Conservation (phyloP, 2,329 filamentous ascomycete species). For the Microsporum audouinii region DNA sequence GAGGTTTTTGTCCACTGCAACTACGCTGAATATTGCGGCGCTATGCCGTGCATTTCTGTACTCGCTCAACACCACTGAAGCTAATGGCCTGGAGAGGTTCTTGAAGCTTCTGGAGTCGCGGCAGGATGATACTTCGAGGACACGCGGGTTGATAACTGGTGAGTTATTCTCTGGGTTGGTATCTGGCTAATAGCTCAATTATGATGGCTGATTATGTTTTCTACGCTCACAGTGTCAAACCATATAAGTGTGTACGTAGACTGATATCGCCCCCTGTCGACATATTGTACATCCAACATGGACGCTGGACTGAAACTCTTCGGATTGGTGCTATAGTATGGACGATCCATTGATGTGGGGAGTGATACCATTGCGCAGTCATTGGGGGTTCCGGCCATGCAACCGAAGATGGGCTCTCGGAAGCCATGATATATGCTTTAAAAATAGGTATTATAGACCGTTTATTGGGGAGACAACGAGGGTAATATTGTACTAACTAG, state of each 20-base stretch:
- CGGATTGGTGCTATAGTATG: conserved; percentile 45
- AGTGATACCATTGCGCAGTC: conserved; percentile 62
- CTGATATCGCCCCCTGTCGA: conserved; percentile 14
- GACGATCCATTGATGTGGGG: conserved; percentile 96
- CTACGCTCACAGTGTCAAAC: conserved; percentile 56
- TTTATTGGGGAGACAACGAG: not conserved
- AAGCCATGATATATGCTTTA: conserved; percentile 92
- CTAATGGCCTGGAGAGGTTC: conserved; percentile 65
- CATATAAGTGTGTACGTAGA: conserved; percentile 74
- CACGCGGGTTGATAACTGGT: conserved; percentile 76
- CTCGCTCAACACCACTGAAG: conserved; percentile 61
- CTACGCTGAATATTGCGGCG: conserved; percentile 62
- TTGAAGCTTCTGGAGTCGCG: conserved; percentile 64
- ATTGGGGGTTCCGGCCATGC: conserved; percentile 49
- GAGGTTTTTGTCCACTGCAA: conserved; percentile 60
- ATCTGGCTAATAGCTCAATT: not conserved
- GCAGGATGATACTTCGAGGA: conserved; percentile 51
- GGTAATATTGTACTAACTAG: not conserved
- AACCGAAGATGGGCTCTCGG: conserved; percentile 83
- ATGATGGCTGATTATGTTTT: not conserved
- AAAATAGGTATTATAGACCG: conserved; percentile 51
- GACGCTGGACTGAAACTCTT: conserved; percentile 16
- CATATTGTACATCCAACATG: conserved; percentile 12
- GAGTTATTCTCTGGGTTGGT: conserved; percentile 19
- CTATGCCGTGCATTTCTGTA: conserved; percentile 65